These are phyloP conservation scores for Mytilinidion resinicola DNA, from an alignment of 495 filamentous ascomycete species.

Conservation along the genomic window DNA sequence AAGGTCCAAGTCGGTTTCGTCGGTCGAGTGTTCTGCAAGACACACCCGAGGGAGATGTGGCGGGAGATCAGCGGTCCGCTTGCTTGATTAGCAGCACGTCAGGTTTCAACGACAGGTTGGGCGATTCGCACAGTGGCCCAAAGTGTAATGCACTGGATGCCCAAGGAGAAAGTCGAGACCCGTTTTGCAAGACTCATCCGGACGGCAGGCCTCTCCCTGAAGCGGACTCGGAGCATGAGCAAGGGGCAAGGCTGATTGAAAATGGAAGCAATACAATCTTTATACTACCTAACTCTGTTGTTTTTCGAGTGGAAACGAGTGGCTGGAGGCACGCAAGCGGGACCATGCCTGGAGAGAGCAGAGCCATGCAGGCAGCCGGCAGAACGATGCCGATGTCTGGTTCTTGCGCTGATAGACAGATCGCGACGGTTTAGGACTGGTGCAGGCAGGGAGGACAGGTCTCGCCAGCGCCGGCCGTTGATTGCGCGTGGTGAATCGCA, in stretches of 20 bases:
- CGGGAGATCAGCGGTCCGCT: constrained; percentile 4
- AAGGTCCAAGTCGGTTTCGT: not conserved
- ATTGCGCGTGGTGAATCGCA: not conserved
- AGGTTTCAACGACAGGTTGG: constrained; percentile 23
- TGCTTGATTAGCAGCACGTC: constrained; percentile 16
- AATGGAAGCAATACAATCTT: constrained; percentile 1
- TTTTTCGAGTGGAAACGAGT: not conserved
- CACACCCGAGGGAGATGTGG: not conserved
- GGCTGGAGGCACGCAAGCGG: not conserved
- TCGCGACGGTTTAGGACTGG: constrained; percentile 1
- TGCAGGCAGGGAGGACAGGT: not conserved
- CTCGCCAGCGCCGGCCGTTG: not conserved
- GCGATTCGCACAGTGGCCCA: constrained; percentile 22
- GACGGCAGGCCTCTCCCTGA: not conserved
- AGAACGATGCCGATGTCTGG: constrained; percentile 55
- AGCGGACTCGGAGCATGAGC: not conserved
- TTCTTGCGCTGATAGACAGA: constrained; percentile 74
- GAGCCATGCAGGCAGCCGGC: not conserved
- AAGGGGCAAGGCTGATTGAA: not conserved
- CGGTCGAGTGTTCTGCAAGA: too few species aligned
- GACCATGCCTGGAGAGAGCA: not conserved
- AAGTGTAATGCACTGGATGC: constrained; percentile 14
- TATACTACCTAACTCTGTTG: not conserved
- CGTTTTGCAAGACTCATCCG: not conserved
- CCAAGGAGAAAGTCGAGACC: constrained; percentile 9